Evolutionary conservation across 495 filamentous ascomycete genomes (phyloP), one percentile per base, ranked within the genome.

Genomic region (Podospora anserina): DNA sequence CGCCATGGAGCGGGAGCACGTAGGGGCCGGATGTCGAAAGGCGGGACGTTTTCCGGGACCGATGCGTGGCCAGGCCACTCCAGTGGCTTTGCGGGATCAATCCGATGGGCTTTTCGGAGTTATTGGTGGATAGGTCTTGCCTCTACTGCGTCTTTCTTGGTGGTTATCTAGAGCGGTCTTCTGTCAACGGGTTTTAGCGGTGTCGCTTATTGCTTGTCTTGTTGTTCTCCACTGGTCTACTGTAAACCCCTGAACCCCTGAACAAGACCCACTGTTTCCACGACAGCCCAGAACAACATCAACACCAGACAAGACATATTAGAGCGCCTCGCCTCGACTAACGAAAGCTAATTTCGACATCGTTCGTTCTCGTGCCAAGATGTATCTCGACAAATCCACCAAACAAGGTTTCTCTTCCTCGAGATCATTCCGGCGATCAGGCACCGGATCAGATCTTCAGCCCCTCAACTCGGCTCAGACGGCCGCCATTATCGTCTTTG

Each of bases 181-280:
- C 18, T 58, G 55, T 20, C 55, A 58, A 58, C n/a, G 19, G 55
- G n/a, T 58, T 58, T 26, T 58, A 26, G 55, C 55, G n/a, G n/a
- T 58, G 55, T 20, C 55, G 55, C 7, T 58, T 58, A 3, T 0
- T 58, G n/a, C 23, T 23, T 23, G 23, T 23, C 23, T 23, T 23
- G 23, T 23, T 58, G 23, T 23, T 58, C n/a, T 58, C 0, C n/a
- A 26, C 55, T 49, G 13, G 39, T 16, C 9, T 49, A 49, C 39
- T 13, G 15, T 49, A 20, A 23, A 13, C 55, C 55, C 55, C 55
- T 58, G 55, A 58, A 58, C 55, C 55, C 55, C 55, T 58, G 55
- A 58, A 58, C 55, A 58, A 58, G n/a, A 58, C 18, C 23, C n/a
- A 58, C 18, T 13, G 54, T 23, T n/a, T 23, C 54, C 16, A 23